Evolutionary conservation across 2,329 filamentous ascomycete species (phyloP).

Genomic region (Beauveria caledonica): DNA sequence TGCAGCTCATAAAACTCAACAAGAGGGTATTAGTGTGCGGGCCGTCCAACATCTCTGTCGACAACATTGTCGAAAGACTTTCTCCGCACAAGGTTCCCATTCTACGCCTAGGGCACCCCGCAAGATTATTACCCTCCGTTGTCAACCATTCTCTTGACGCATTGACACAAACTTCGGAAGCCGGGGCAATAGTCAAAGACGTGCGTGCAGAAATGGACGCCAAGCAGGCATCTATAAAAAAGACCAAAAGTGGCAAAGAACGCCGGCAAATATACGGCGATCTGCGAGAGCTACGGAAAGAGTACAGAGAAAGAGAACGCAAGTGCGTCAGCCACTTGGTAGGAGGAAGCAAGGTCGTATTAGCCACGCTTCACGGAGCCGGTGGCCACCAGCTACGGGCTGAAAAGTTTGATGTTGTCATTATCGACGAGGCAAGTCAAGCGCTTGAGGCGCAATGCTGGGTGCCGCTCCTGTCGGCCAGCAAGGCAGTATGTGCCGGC

Average conservation of each 20-base stretch:
- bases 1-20: constrained; percentile 72
- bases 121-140: constrained; percentile 79
- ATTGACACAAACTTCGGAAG: constrained; percentile 82
- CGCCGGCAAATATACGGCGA: constrained; percentile 76
- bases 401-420: constrained; percentile 82
- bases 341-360: constrained; percentile 71
- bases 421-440: constrained; percentile 94
- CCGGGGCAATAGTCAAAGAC: constrained; percentile 80
- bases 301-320: constrained; percentile 78
- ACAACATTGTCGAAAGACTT: constrained; percentile 94
- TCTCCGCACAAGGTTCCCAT: constrained; percentile 79
- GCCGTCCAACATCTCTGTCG: constrained; percentile 92
- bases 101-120: constrained; percentile 85
- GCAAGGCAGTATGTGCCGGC: constrained; percentile 82
- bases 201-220: constrained; percentile 88
- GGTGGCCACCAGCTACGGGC: constrained; percentile 75
- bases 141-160: constrained; percentile 86
- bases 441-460: constrained; percentile 95
- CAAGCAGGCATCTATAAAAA: constrained; percentile 81
- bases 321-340: constrained; percentile 73
- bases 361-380: constrained; percentile 87
- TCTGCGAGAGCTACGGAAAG: constrained; percentile 75
- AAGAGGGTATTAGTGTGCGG: constrained; percentile 85
- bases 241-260: constrained; percentile 74
- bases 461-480: constrained; percentile 75